These are phyloP conservation scores for Paratinospora sagittata DNA, from an alignment of 164 flowering plant species.

Conservation along the genomic window DNA sequence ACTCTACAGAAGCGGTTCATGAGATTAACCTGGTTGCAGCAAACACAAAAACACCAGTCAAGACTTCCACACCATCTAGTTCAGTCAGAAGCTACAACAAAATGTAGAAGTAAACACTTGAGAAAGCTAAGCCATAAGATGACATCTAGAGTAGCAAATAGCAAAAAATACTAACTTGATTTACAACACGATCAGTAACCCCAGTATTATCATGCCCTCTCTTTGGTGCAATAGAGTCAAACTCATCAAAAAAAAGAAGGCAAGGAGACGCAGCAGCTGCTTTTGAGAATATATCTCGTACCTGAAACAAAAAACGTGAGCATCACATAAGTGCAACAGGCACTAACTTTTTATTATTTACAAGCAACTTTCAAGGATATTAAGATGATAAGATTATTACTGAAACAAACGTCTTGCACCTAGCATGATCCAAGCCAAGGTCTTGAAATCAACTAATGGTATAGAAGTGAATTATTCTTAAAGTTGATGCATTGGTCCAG, in stretches of 20 bases:
- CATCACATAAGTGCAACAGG: not conserved
- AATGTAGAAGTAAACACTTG: slow-evolving; percentile 4
- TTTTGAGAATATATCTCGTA: slow-evolving; percentile 88
- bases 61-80: slow-evolving; percentile 91
- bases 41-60: slow-evolving; percentile 96
- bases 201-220: slow-evolving; percentile 99
- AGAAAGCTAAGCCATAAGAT: not conserved
- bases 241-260: slow-evolving; percentile 93
- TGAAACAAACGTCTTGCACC: not conserved
- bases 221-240: slow-evolving; percentile 97
- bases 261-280: slow-evolving; percentile 98
- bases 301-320: slow-evolving; percentile 37
- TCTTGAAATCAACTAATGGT: not conserved
- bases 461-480: not conserved
- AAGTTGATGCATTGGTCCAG: not conserved
- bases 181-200: slow-evolving; percentile 95
- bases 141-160: not conserved
- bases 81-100: slow-evolving; percentile 78
- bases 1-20: not conserved
- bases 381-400: no score
- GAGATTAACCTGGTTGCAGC: slow-evolving; percentile 86
- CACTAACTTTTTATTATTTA: not conserved
- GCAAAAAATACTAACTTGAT: slow-evolving; percentile 51
- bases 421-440: not conserved
- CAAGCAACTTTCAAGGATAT: not conserved